These are phyloP conservation scores for Stromatinia cepivora DNA, from an alignment of 2,329 filamentous ascomycete species.

Conservation along the genomic window DNA sequence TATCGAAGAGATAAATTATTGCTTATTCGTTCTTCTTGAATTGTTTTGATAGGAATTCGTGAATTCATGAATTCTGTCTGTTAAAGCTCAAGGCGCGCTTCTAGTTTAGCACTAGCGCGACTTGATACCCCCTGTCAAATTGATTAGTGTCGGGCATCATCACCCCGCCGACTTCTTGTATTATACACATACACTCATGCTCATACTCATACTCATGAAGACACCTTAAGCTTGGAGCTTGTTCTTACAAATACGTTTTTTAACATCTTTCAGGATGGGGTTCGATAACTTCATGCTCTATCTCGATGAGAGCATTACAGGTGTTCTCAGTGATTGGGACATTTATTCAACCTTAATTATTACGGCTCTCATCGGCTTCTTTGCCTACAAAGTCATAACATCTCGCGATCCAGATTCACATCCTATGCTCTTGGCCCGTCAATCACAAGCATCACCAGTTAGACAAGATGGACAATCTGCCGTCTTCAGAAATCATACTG, in stretches of 20 bases:
- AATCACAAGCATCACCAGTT: slow-evolving; percentile 75
- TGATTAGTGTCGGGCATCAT: slow-evolving; percentile 12
- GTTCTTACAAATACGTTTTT: background rate
- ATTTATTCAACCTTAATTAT: slow-evolving; percentile 72
- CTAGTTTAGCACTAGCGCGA: slow-evolving; percentile 2
- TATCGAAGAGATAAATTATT: slow-evolving; percentile 17
- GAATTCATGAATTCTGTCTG: slow-evolving; percentile 7
- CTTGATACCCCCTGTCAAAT: background rate
- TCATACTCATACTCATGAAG: slow-evolving; percentile 7
- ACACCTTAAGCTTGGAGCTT: background rate
- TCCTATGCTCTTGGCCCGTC: slow-evolving; percentile 84
- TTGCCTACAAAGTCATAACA: slow-evolving; percentile 70
- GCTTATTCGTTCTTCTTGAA: slow-evolving; percentile 23
- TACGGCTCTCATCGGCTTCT: slow-evolving; percentile 63
- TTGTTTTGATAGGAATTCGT: slow-evolving; percentile 24
- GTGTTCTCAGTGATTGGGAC: slow-evolving; percentile 78
- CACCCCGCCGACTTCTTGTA: slow-evolving; percentile 2
- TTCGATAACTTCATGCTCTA: slow-evolving; percentile 59
- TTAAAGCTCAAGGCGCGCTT: slow-evolving; percentile 14
- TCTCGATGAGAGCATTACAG: slow-evolving; percentile 70
- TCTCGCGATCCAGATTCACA: slow-evolving; percentile 85
- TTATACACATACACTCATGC: background rate
- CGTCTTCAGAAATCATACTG: slow-evolving; percentile 78
- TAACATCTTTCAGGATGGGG: slow-evolving; percentile 33
- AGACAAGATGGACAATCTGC: slow-evolving; percentile 83